These are phyloP conservation scores for Eimeria sp. DNA, from an alignment of 169 alveolate genomes.

Conservation along the genomic window DNA sequence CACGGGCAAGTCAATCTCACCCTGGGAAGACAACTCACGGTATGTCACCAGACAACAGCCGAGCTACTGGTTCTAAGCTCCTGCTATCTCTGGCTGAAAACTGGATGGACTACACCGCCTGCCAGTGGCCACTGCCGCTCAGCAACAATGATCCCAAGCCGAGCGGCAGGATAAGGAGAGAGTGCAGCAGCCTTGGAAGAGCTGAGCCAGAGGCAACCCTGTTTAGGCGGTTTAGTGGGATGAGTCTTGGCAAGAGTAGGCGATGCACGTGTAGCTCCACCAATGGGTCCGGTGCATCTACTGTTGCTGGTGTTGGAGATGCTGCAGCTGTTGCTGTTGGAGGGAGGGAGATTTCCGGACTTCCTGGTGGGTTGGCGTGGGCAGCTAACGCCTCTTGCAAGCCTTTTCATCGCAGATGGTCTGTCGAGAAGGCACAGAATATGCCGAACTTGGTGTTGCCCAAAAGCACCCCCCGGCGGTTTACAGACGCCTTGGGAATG, in stretches of 20 bases:
- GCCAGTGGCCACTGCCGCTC: constrained; percentile 72
- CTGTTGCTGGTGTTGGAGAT: background rate
- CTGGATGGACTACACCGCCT: constrained; percentile 77
- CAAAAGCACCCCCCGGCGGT: constrained; percentile 60
- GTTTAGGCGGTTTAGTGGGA: constrained; percentile 33
- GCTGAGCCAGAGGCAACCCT: background rate
- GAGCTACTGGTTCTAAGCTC: background rate
- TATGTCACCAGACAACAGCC: background rate
- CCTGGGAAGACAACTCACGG: background rate
- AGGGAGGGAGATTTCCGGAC: background rate
- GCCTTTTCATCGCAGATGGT: background rate
- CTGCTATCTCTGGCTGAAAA: constrained; percentile 59
- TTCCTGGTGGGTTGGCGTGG: background rate
- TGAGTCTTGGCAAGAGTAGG: constrained; percentile 3
- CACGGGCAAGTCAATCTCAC: background rate
- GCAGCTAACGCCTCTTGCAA: background rate
- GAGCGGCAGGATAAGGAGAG: background rate
- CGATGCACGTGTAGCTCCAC: background rate
- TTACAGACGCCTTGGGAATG: constrained; percentile 73
- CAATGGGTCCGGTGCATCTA: background rate
- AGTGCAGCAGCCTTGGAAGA: background rate
- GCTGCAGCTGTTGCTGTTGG: background rate
- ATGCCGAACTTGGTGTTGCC: background rate
- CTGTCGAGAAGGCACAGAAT: constrained; percentile 14
- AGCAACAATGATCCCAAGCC: constrained; percentile 66